Evolutionary conservation across 257 asterid genomes (phyloP).

Genomic region (Marsdenia floribunda): DNA sequence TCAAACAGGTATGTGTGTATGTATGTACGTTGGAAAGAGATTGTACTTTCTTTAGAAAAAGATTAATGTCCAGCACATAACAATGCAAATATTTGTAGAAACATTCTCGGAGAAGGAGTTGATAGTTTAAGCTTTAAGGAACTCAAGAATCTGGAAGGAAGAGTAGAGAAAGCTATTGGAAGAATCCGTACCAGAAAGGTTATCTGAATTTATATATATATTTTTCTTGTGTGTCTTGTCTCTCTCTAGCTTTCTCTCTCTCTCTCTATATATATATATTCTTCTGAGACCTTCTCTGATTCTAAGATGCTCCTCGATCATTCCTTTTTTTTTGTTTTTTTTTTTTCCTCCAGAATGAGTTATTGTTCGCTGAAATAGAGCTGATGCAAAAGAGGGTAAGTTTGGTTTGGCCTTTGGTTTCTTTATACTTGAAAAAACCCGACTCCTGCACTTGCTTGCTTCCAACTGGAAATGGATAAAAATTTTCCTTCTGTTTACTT

Average conservation of each 20-base stretch:
- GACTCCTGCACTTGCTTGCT: too few species aligned
- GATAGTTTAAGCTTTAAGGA: constrained; percentile 42
- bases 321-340: constrained; percentile 7
- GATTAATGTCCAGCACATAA: too few species aligned
- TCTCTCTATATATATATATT: too few species aligned
- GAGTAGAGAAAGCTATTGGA: constrained; percentile 69
- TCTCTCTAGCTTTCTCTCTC: neutral
- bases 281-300: neutral
- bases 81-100: constrained; percentile 24
- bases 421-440: neutral
- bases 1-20: constrained; percentile 46
- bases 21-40: too few species aligned
- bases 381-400: constrained; percentile 85
- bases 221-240: neutral
- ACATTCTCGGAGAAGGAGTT: constrained; percentile 72
- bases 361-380: constrained; percentile 82
- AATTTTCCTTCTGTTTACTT: too few species aligned
- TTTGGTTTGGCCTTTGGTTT: neutral
- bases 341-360: constrained; percentile 73
- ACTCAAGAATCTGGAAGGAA: constrained; percentile 48
- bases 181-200: constrained; percentile 77
- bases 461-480: too few species aligned
- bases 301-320: constrained; percentile 4
- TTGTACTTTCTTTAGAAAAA: neutral
- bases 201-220: neutral